Percentiles rank a stretch among this genome's conserved stretches.
Conservation (phyloP, 805 yeast species). For the Schwanniomyces polymorphus region DNA sequence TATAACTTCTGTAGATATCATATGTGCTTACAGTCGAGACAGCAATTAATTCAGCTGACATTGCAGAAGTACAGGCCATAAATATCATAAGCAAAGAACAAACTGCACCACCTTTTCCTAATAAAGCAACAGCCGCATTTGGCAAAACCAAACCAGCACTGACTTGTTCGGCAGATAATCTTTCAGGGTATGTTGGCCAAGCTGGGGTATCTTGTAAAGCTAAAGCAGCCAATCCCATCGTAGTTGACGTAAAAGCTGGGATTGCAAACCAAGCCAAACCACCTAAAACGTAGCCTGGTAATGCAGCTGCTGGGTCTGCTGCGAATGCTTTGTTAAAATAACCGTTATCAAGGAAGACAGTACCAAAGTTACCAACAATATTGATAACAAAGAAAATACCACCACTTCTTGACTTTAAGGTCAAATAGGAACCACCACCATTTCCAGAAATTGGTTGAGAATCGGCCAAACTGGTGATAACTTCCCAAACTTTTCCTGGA, state of each 20-base stretch:
- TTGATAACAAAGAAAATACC: constrained; percentile 88
- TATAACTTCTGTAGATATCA: constrained; percentile 79
- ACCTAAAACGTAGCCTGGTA: constrained; percentile 86
- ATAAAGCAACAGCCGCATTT: constrained; percentile 75
- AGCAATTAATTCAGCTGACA: constrained; percentile 88
- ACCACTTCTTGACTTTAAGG: constrained; percentile 83
- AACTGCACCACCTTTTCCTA: constrained; percentile 88
- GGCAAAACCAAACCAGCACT: constrained; percentile 80
- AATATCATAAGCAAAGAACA: constrained; percentile 77
- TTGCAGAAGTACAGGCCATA: constrained; percentile 92
- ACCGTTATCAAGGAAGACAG: constrained; percentile 83
- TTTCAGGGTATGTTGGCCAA: constrained; percentile 79
- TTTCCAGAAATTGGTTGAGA: constrained; percentile 73
- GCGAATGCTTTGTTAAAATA: constrained; percentile 91
- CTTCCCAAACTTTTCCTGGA: constrained; percentile 78
- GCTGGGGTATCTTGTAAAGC: constrained; percentile 66
- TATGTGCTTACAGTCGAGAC: constrained; percentile 84
- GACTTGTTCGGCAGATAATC: constrained; percentile 66
- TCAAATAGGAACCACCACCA: constrained; percentile 82
- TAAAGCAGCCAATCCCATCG: constrained; percentile 83
- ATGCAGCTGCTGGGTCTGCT: constrained; percentile 76
- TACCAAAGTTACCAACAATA: constrained; percentile 86
- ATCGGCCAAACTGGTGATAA: constrained; percentile 59
- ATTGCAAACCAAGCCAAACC: constrained; percentile 92
- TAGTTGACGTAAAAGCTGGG: constrained; percentile 79